phyloP scores from a whole-genome alignment of 208 protist genomes.

The Acanthamoeba triangularis region DNA sequence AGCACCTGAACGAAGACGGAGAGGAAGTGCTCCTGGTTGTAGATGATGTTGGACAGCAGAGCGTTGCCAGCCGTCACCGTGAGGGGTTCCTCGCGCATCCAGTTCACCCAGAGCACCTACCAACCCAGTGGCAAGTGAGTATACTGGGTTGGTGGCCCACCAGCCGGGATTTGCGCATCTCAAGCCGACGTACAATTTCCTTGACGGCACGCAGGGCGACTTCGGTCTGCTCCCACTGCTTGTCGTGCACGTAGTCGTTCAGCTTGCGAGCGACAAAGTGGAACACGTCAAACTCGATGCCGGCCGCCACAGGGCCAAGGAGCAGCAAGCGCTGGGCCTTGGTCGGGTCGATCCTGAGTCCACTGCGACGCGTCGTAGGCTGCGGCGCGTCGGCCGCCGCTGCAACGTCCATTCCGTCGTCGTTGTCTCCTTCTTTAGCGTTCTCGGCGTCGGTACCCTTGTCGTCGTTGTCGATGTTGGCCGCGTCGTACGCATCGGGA shows the following conservation, averaged over 20 bases:
- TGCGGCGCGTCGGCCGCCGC: neutral
- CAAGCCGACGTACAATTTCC: constrained; percentile 38
- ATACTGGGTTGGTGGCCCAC: no score
- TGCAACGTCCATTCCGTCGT: neutral
- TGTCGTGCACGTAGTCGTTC: neutral
- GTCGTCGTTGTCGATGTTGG: neutral
- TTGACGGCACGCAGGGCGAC: constrained; percentile 20
- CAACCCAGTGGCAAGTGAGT: neutral
- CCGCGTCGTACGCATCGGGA: neutral
- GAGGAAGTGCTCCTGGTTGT: constrained; percentile 60
- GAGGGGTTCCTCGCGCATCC: constrained; percentile 48
- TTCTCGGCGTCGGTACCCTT: neutral
- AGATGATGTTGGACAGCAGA: constrained; percentile 73
- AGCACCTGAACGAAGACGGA: neutral
- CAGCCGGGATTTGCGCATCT: neutral
- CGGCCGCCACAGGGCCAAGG: constrained; percentile 13
- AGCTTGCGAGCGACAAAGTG: neutral
- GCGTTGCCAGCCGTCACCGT: constrained; percentile 39
- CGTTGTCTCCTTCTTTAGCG: no score
- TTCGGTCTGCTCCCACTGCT: constrained; percentile 12
- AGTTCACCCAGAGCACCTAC: constrained; percentile 30
- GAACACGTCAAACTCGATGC: constrained; percentile 61
- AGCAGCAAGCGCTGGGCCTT: constrained; percentile 30
- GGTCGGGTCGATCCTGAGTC: neutral
- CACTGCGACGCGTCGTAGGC: no score